These are phyloP conservation scores for Fagopyrum homotropicum DNA, from an alignment of 148 eudicot genomes.

Conservation along the genomic window DNA sequence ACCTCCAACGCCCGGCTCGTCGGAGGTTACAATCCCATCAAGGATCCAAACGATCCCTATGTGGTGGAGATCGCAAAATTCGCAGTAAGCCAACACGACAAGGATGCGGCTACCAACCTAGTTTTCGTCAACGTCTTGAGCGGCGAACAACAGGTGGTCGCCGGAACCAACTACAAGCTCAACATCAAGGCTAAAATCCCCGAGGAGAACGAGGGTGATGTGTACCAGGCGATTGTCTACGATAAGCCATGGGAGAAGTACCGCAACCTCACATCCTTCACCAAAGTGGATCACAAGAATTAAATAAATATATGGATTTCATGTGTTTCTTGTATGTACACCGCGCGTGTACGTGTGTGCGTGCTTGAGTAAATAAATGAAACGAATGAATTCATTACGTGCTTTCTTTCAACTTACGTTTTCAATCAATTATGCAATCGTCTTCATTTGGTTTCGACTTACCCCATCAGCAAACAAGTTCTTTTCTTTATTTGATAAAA, in stretches of 20 bases:
- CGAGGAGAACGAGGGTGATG: not conserved
- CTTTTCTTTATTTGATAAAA: no score
- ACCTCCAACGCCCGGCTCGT: not conserved
- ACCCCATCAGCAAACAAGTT: no score
- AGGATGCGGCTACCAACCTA: not conserved
- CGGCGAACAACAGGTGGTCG: slow-evolving; percentile 34
- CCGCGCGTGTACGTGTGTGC: no score
- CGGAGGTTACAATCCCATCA: slow-evolving; percentile 25
- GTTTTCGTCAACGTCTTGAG: slow-evolving; percentile 16
- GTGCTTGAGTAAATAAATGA: no score
- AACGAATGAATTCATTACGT: no score
- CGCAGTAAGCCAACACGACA: slow-evolving; percentile 36
- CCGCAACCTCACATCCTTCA: slow-evolving; percentile 24
- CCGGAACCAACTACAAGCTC: slow-evolving; percentile 34
- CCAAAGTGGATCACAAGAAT: not conserved
- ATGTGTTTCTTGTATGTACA: no score
- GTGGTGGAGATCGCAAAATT: slow-evolving; percentile 31
- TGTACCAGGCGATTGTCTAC: slow-evolving; percentile 32
- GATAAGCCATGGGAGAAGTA: slow-evolving; percentile 24
- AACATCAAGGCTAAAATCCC: slow-evolving; percentile 27
- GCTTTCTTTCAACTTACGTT: no score
- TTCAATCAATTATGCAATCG: no score
- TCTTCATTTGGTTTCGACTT: no score
- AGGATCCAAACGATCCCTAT: slow-evolving; percentile 21
- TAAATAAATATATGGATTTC: not conserved